phyloP scores from a whole-genome alignment of 192 early-diverging fungal genomes.

The Entomortierella beljakovae region DNA sequence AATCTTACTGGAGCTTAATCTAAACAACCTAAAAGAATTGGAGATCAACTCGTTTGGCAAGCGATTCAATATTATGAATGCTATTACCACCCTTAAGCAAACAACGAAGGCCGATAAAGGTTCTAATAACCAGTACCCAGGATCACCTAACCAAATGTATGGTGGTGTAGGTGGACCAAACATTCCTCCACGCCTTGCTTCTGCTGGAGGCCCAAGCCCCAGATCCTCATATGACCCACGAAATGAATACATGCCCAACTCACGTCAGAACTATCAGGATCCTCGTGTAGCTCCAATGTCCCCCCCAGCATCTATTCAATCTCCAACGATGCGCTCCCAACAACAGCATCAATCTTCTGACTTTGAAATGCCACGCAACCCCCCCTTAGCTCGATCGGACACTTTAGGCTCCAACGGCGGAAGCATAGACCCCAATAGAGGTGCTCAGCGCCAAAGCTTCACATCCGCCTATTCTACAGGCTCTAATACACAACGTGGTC shows the following conservation, averaged over 20 bases:
- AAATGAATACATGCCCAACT: conserved; percentile 25
- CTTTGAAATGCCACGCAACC: conserved; percentile 7
- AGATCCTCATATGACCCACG: conserved; percentile 25
- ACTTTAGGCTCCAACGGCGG: conserved; percentile 42
- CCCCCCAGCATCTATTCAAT: conserved; percentile 8
- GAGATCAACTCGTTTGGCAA: conserved; percentile 73
- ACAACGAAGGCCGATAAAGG: conserved; percentile 18
- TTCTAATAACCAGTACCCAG: neutral
- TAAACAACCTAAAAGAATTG: conserved; percentile 77
- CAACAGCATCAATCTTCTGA: conserved; percentile 15
- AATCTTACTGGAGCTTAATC: conserved; percentile 67
- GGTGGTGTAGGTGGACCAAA: conserved; percentile 17
- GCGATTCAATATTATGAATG: conserved; percentile 73
- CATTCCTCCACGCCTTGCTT: conserved; percentile 42
- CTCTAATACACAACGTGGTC: conserved; percentile 11
- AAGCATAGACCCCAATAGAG: conserved; percentile 18
- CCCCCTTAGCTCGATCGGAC: conserved; percentile 25
- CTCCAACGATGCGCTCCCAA: neutral
- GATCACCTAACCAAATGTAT: neutral
- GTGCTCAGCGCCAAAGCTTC: conserved; percentile 37
- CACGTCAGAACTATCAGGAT: conserved; percentile 26
- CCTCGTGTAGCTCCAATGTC: conserved; percentile 8
- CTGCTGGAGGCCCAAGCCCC: conserved; percentile 18
- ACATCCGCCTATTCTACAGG: conserved; percentile 35
- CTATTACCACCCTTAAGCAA: conserved; percentile 67